Percentiles rank a stretch among this genome's conserved stretches.
These are phyloP conservation scores for Suhomyces bolitotheri DNA, from an alignment of 1,139 yeast genomes.

Conservation along the genomic window DNA sequence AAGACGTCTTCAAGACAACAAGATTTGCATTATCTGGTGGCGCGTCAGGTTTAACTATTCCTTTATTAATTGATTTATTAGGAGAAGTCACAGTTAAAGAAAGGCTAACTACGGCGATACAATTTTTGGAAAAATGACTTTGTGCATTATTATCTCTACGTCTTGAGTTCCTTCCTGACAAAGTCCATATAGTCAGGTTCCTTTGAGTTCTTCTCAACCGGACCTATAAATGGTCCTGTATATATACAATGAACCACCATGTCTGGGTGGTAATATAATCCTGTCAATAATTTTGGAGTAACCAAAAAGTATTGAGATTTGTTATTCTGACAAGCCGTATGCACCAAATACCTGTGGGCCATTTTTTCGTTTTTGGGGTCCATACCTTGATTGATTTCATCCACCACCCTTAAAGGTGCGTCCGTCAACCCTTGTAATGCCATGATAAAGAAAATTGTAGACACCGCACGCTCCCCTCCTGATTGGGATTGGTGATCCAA, in stretches of 20 bases:
- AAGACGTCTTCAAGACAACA: constrained; percentile 57
- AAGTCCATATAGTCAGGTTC: constrained; percentile 35
- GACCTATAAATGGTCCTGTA: constrained; percentile 54
- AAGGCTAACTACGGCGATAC: constrained; percentile 31
- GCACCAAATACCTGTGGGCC: constrained; percentile 85
- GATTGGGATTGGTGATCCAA: constrained; percentile 88
- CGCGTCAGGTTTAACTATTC: constrained; percentile 68
- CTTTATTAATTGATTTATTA: constrained; percentile 55
- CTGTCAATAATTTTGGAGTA: constrained; percentile 86
- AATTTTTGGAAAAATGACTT: background rate
- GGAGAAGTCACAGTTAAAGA: constrained; percentile 47
- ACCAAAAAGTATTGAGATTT: constrained; percentile 83
- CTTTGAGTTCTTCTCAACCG: constrained; percentile 19
- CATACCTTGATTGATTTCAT: constrained; percentile 99
- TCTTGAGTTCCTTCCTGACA: constrained; percentile 2
- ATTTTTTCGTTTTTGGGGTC: constrained; percentile 88
- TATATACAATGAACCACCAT: constrained; percentile 90
- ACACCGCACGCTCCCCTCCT: constrained; percentile 97
- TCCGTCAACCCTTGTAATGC: constrained; percentile 87
- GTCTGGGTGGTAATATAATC: constrained; percentile 71
- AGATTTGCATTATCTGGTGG: constrained; percentile 77
- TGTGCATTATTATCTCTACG: background rate
- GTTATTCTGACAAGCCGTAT: constrained; percentile 67
- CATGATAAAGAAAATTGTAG: constrained; percentile 87
- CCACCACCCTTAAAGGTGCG: constrained; percentile 94